phyloP scores from a whole-genome alignment of 805 yeast species.

The Metschnikowia cerradonensis region DNA sequence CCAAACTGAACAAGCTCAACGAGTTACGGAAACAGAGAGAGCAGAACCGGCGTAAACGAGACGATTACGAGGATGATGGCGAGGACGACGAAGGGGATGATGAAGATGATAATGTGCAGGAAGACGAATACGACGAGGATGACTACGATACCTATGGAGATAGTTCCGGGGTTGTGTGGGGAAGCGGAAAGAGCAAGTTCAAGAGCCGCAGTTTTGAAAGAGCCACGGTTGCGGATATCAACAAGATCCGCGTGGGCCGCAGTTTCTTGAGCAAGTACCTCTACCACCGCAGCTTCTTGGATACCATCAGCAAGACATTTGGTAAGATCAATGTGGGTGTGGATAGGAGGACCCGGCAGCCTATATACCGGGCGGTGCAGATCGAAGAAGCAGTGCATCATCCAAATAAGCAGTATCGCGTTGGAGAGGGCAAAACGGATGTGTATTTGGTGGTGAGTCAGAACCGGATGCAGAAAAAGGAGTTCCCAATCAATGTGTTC shows the following conservation, averaged over 20 bases:
- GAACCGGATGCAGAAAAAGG: conserved; percentile 67
- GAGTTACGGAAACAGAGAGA: conserved; percentile 76
- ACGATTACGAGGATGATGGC: conserved; percentile 20
- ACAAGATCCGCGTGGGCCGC: conserved; percentile 73
- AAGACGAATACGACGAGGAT: conserved; percentile 33
- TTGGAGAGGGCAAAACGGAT: conserved; percentile 43
- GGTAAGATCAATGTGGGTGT: conserved; percentile 81
- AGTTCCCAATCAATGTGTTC: conserved; percentile 72
- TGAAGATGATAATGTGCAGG: conserved; percentile 38
- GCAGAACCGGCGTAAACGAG: conserved; percentile 40
- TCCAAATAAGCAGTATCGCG: conserved; percentile 39
- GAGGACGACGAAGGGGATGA: conserved; percentile 28
- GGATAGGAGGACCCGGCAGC: conserved; percentile 55
- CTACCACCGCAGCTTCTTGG: conserved; percentile 77
- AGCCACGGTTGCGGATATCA: conserved; percentile 61
- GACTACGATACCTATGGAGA: conserved; percentile 35
- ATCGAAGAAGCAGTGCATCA: conserved; percentile 57
- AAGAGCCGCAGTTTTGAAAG: conserved; percentile 30
- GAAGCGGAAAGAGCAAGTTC: conserved; percentile 22
- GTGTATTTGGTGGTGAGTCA: conserved; percentile 71
- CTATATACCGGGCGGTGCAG: conserved; percentile 79
- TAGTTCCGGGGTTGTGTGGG: conserved; percentile 31
- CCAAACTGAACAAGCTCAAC: conserved; percentile 54
- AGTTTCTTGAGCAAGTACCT: conserved; percentile 68
- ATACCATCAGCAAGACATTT: conserved; percentile 65